Percentiles rank a stretch among this genome's conserved stretches.
phyloP scores from a whole-genome alignment of 2,329 filamentous ascomycete species.

The Lojkania enalia region DNA sequence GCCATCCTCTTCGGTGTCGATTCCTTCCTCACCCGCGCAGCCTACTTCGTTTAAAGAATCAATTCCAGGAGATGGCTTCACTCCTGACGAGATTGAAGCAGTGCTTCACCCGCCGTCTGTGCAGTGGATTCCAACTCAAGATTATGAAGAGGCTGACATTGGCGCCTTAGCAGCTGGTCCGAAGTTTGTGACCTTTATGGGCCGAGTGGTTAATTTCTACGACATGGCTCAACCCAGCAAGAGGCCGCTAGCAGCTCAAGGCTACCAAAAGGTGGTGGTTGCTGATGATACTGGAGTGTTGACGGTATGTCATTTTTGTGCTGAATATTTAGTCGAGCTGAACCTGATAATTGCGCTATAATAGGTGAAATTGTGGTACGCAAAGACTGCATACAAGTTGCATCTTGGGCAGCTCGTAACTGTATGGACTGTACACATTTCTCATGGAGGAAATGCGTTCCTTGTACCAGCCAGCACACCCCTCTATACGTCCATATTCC shows the following conservation, averaged over 20 bases:
- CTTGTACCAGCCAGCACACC: constrained; percentile 51
- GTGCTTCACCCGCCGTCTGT: constrained; percentile 43
- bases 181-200: constrained; percentile 55
- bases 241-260: constrained; percentile 51
- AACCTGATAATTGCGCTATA: neutral
- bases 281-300: constrained; percentile 60
- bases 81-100: constrained; percentile 49
- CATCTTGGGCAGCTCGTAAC: constrained; percentile 59
- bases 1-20: neutral
- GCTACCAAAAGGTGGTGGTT: constrained; percentile 59
- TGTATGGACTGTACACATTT: constrained; percentile 61
- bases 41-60: constrained; percentile 21
- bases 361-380: constrained; percentile 59
- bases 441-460: constrained; percentile 49
- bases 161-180: constrained; percentile 55
- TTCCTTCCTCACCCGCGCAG: neutral
- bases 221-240: constrained; percentile 49
- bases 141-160: constrained; percentile 55
- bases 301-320: constrained; percentile 45
- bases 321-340: neutral
- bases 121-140: constrained; percentile 48
- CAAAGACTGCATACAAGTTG: constrained; percentile 46
- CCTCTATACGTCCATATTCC: constrained; percentile 61
- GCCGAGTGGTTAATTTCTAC: constrained; percentile 60
- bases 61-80: constrained; percentile 57